Base-by-base conservation (phyloP, 768 basidiomycete genomes). In the Mycena metata region DNA sequence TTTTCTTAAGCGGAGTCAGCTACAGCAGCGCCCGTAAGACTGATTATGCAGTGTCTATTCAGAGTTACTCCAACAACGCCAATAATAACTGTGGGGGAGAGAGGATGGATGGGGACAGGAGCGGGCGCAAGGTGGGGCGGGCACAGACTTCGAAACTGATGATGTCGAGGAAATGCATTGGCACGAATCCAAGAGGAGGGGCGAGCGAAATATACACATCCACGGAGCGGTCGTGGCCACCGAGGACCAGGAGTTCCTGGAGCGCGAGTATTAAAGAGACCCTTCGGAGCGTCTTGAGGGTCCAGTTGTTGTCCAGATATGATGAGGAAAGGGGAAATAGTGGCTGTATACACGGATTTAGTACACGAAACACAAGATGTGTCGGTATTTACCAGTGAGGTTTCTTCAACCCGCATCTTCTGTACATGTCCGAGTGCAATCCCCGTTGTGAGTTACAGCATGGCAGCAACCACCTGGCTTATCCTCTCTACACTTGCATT, bases 391-490 rank as follows among this genome's bases (percentile, higher is more conserved):
- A 90, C 96, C 93, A 33, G 96, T 98, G 30, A 89, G 78, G 55
- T 83, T 83, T 47, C 91, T 88, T 51, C 90, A 86, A 66, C 88
- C 89, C 55, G 92, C 92, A 73, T 96, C 96, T 70, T 90, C 86
- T n/a, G n/a, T n/a, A n/a, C n/a, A n/a, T 81, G 87, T 91, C 4
- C 90, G 90, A 19, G 85, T 77, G 72, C 95, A 98, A 77, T 99
- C 97, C 0, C 98, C 98, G 77, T 99, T 99, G 80, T 94, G 94
- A 26, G n/a, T n/a, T n/a, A n/a, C n/a, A n/a, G n/a, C n/a, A 96
- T 86, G 41, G 99, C 90, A 0, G 96, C 92, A n/a, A 98, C 86
- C 0, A 89, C 92, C 72, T 85, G 87, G 3, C 91, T 91, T 82
- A 91, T 84, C 3, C 83, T 81, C 64, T 89, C 87, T 7, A 97